A percentile compares a stretch with the other conserved stretches of the same genome.
These are phyloP conservation scores for Astragalus membranaceus DNA, from an alignment of 306 rosid species.

Conservation along the genomic window DNA sequence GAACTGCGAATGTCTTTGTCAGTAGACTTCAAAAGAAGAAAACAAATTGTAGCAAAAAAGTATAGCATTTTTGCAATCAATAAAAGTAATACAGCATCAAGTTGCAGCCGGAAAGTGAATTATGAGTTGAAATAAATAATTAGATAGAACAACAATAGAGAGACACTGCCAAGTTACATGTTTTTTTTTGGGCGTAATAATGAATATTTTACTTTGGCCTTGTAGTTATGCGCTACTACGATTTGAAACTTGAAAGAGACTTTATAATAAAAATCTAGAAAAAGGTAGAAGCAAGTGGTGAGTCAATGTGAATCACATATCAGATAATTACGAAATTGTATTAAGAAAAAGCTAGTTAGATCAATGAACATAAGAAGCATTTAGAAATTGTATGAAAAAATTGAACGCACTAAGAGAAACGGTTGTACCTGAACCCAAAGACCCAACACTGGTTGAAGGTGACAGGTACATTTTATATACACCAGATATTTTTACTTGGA, in stretches of 20 bases:
- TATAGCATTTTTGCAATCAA: neutral
- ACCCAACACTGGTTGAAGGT: neutral
- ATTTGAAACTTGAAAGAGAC: neutral
- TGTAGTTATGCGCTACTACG: neutral
- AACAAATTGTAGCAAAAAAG: neutral
- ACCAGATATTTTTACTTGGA: neutral
- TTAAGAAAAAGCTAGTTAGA: too few relatives aligned
- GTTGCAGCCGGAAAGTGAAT: slow-evolving; percentile 17
- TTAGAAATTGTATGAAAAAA: slow-evolving; percentile 1
- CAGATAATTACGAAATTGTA: slow-evolving; percentile 36
- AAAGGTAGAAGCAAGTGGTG: slow-evolving; percentile 21
- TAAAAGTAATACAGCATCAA: neutral
- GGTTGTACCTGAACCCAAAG: neutral
- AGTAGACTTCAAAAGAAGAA: neutral
- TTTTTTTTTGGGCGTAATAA: slow-evolving; percentile 11
- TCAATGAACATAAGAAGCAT: slow-evolving; percentile 13
- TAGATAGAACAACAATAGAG: neutral
- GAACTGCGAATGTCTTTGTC: neutral
- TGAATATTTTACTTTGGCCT: neutral
- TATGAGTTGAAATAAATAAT: slow-evolving; percentile 22
- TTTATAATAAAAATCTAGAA: neutral
- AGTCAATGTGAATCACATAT: slow-evolving; percentile 5
- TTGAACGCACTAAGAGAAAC: neutral
- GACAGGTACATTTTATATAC: slow-evolving; percentile 21
- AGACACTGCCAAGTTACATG: slow-evolving; percentile 4